Evolutionary conservation across 2,329 filamentous ascomycete genomes (phyloP).

Genomic region (Penicillium nordicum): DNA sequence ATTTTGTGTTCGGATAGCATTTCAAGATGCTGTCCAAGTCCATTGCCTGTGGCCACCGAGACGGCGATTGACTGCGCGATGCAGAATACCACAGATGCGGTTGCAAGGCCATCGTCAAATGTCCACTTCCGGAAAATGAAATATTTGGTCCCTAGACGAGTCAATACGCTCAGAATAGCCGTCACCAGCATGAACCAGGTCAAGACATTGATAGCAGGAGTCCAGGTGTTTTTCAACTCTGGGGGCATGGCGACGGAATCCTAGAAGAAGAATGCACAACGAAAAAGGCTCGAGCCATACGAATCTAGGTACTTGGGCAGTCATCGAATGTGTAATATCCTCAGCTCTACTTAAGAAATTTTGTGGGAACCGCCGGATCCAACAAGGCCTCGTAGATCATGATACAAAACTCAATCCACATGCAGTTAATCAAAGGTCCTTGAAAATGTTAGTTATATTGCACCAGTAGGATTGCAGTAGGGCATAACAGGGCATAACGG

Average conservation of each 20-base stretch:
- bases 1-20: conserved; percentile 8
- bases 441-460: neutral
- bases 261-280: neutral
- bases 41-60: conserved; percentile 22
- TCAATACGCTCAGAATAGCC: conserved; percentile 22
- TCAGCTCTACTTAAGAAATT: neutral
- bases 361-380: neutral
- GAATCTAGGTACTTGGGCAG: neutral
- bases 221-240: conserved; percentile 13
- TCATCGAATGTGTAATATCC: neutral
- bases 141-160: conserved; percentile 25
- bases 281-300: neutral
- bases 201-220: conserved; percentile 24
- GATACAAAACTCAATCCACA: neutral
- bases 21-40: conserved; percentile 21
- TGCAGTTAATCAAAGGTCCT: too few relatives aligned
- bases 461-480: neutral
- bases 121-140: conserved; percentile 24
- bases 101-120: conserved; percentile 22
- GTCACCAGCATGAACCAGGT: conserved; percentile 30
- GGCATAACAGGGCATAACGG: too few relatives aligned
- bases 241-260: conserved; percentile 1
- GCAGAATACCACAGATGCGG: conserved; percentile 19
- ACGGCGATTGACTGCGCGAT: conserved; percentile 22
- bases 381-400: neutral